A percentile compares a stretch with the other conserved stretches of the same genome.
Evolutionary conservation across 495 filamentous ascomycete species (phyloP).

Genomic region (Penicillium ucsense): DNA sequence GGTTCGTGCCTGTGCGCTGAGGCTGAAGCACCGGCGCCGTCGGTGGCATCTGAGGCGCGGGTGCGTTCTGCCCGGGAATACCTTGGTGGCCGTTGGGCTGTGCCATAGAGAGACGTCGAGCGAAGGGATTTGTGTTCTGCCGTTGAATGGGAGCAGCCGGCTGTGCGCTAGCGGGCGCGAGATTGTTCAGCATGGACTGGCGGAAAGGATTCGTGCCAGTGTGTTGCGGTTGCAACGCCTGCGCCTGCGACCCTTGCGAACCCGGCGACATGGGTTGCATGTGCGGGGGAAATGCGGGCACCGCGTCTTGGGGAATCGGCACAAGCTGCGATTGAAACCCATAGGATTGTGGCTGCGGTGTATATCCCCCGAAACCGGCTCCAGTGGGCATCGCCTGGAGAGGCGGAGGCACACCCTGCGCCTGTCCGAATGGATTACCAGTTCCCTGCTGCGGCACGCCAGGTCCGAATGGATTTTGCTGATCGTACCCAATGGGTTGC

Average conservation of each 20-base stretch:
- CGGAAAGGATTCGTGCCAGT: constrained; percentile 82
- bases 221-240: constrained; percentile 37
- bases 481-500: constrained; percentile 18
- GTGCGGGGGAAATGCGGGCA: constrained; percentile 42
- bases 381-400: constrained; percentile 60
- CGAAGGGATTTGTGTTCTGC: constrained; percentile 83
- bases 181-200: constrained; percentile 65
- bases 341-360: constrained; percentile 52
- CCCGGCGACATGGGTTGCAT: constrained; percentile 9
- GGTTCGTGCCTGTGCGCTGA: constrained; percentile 42
- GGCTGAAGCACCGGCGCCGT: constrained; percentile 29
- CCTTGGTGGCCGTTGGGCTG: constrained; percentile 15
- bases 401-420: constrained; percentile 21
- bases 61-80: constrained; percentile 11
- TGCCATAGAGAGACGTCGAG: constrained; percentile 42
- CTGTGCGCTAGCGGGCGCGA: constrained; percentile 34
- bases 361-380: constrained; percentile 80
- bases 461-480: constrained; percentile 21
- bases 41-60: constrained; percentile 31
- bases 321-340: constrained; percentile 40
- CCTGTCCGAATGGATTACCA: constrained; percentile 43
- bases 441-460: constrained; percentile 37
- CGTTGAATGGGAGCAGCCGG: constrained; percentile 36
- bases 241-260: constrained; percentile 14
- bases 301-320: constrained; percentile 57